Evolutionary conservation across 2,329 filamentous ascomycete genomes (phyloP).

Genomic region (Malbranchea zuffiana): DNA sequence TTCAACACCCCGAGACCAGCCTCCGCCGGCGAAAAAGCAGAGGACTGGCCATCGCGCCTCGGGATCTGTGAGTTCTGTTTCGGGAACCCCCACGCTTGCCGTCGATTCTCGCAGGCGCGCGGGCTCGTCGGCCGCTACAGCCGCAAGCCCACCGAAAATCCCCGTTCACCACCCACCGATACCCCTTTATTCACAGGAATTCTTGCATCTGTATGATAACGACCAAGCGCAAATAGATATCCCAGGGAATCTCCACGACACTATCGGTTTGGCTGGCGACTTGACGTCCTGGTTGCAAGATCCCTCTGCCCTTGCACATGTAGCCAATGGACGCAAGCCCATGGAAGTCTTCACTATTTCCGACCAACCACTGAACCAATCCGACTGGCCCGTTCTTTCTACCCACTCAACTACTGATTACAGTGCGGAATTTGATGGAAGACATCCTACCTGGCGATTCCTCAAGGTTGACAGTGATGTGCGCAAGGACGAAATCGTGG

Average conservation of each 20-base stretch:
- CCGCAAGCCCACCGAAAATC: slow-evolving; percentile 66
- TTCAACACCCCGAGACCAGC: slow-evolving; percentile 40
- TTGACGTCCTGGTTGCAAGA: slow-evolving; percentile 72
- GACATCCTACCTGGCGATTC: slow-evolving; percentile 56
- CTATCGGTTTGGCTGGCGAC: slow-evolving; percentile 61
- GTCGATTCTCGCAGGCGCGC: slow-evolving; percentile 52
- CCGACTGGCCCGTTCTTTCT: slow-evolving; percentile 42
- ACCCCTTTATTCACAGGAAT: slow-evolving; percentile 63
- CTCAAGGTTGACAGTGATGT: slow-evolving; percentile 43
- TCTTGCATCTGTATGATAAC: slow-evolving; percentile 62
- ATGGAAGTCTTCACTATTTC: slow-evolving; percentile 61
- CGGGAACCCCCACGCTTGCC: slow-evolving; percentile 51
- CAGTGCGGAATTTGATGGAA: slow-evolving; percentile 41
- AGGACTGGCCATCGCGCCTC: slow-evolving; percentile 74
- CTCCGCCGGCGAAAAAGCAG: slow-evolving; percentile 62
- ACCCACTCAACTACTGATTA: slow-evolving; percentile 44
- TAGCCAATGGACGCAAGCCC: slow-evolving; percentile 51
- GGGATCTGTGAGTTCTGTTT: slow-evolving; percentile 61
- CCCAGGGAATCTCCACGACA: slow-evolving; percentile 67
- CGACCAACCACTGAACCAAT: slow-evolving; percentile 44
- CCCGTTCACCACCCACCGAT: slow-evolving; percentile 52
- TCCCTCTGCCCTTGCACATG: slow-evolving; percentile 54
- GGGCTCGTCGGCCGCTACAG: slow-evolving; percentile 47
- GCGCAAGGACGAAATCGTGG: slow-evolving; percentile 45
- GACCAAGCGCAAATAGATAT: slow-evolving; percentile 46